Percentiles rank a stretch among this genome's conserved stretches.
phyloP scores from a whole-genome alignment of 805 yeast genomes.

The Lipomyces yamadae region DNA sequence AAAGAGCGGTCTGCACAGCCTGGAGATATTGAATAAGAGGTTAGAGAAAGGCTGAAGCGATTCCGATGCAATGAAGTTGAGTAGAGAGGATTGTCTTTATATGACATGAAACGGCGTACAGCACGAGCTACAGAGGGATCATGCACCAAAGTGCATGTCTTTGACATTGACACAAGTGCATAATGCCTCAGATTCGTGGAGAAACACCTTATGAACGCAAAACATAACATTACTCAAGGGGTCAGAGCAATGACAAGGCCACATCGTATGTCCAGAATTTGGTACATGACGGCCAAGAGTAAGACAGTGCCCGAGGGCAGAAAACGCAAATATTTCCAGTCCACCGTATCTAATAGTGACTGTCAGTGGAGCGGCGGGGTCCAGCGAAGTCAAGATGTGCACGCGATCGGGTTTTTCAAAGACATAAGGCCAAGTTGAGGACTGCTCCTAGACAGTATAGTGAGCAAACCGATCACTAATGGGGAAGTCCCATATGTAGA shows the following conservation, averaged over 20 bases:
- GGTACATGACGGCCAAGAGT: not conserved
- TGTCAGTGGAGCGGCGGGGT: not conserved
- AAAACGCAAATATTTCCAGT: not conserved
- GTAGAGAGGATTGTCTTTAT: not conserved
- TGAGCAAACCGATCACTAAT: not conserved
- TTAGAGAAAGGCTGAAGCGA: not conserved
- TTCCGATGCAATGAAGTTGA: not conserved
- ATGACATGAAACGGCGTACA: constrained; percentile 1
- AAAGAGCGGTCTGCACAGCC: constrained; percentile 1
- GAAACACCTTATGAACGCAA: not conserved
- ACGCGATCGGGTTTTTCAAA: not conserved
- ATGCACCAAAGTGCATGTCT: not conserved
- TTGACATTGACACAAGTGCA: not conserved
- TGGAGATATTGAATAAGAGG: not conserved
- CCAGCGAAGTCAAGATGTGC: not conserved
- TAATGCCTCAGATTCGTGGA: not conserved
- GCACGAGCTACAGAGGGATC: not conserved
- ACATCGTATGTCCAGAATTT: not conserved
- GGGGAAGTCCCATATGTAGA: not conserved
- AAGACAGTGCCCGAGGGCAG: not conserved
- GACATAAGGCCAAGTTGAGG: not conserved
- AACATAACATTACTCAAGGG: not conserved
- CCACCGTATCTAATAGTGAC: not conserved
- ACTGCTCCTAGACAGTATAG: not conserved
- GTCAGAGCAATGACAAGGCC: not conserved